phyloP scores from a whole-genome alignment of 192 early-diverging fungal species.

The Backusella macrospora region DNA sequence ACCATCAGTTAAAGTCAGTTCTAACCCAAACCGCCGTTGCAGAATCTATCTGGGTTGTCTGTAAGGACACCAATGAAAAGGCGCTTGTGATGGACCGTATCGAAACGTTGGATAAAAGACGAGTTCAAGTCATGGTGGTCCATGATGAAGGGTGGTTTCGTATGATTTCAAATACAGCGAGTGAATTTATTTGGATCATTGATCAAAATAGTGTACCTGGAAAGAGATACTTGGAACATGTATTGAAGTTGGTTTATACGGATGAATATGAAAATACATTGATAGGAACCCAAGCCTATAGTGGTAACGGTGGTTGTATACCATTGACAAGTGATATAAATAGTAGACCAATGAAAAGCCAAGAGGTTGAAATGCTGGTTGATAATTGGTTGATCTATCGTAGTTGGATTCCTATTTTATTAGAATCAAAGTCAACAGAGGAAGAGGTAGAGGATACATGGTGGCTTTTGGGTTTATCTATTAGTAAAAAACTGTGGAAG shows the following conservation, averaged over 20 bases:
- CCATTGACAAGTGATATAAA: constrained; percentile 15
- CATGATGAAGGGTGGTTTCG: constrained; percentile 14
- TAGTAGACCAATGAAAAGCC: constrained; percentile 16
- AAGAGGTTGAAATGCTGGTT: constrained; percentile 26
- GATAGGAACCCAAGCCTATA: constrained; percentile 47
- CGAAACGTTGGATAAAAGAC: constrained; percentile 3
- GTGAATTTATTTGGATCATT: constrained; percentile 47
- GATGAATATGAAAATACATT: constrained; percentile 47
- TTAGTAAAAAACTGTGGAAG: constrained; percentile 24
- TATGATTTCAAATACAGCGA: constrained; percentile 28
- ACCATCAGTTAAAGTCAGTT: constrained; percentile 2
- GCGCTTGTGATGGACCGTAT: background rate
- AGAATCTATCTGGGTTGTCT: constrained; percentile 22
- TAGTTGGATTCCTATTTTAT: constrained; percentile 27
- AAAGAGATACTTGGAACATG: constrained; percentile 40
- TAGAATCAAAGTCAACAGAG: background rate
- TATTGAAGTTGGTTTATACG: constrained; percentile 41
- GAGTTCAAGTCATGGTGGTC: background rate
- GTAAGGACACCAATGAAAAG: background rate
- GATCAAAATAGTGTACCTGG: constrained; percentile 51
- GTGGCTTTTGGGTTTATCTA: constrained; percentile 13
- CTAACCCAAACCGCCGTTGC: constrained; percentile 19
- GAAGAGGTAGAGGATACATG: background rate
- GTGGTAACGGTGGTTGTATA: background rate
- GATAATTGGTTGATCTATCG: constrained; percentile 35